phyloP scores from a whole-genome alignment of 2,329 filamentous ascomycete genomes.

The Fusarium aywerte region DNA sequence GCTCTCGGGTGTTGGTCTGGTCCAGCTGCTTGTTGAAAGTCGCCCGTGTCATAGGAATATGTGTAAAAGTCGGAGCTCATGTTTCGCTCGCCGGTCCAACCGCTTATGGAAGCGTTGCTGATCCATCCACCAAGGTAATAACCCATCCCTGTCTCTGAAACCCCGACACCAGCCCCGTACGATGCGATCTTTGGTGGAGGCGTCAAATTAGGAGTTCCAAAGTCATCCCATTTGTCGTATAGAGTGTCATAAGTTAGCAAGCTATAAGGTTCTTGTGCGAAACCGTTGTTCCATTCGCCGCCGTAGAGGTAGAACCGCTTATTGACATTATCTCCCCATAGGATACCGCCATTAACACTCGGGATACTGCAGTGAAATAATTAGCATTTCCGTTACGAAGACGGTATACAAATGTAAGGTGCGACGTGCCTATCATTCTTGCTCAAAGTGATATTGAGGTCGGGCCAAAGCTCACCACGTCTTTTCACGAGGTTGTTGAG shows the following conservation, averaged over 20 bases:
- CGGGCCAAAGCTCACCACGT: background rate
- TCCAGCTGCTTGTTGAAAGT: background rate
- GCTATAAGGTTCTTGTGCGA: background rate
- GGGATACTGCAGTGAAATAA: background rate
- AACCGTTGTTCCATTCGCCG: conserved; percentile 3
- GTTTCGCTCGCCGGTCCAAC: background rate
- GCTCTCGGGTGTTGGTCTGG: background rate
- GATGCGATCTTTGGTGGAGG: background rate
- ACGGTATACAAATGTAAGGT: accelerated
- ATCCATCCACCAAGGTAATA: conserved; percentile 6
- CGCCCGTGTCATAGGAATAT: background rate
- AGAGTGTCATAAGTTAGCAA: background rate
- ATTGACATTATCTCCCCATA: background rate
- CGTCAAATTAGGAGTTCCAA: background rate
- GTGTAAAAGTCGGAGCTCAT: conserved; percentile 4
- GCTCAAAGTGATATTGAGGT: background rate
- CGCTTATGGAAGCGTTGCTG: conserved; percentile 4
- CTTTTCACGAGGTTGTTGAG: background rate
- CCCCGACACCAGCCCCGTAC: background rate
- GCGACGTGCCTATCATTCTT: background rate
- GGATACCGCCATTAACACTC: background rate
- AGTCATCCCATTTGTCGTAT: conserved; percentile 8
- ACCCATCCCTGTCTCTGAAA: background rate
- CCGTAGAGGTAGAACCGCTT: conserved; percentile 6
- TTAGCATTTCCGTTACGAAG: background rate